These are phyloP conservation scores for Vicia sativa DNA, from an alignment of 306 rosid genomes.

Conservation along the genomic window DNA sequence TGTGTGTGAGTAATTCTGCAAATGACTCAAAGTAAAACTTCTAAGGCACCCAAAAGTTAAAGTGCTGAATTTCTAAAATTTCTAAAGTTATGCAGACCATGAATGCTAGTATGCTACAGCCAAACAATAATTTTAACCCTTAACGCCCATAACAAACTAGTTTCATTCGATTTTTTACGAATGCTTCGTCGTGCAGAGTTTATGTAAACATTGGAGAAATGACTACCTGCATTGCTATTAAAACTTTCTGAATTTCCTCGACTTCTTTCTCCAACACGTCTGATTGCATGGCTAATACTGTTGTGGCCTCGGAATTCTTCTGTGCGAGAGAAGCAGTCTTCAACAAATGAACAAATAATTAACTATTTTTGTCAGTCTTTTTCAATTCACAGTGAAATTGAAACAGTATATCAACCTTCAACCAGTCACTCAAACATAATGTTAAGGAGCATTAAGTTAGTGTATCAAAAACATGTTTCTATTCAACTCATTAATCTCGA, in stretches of 20 bases:
- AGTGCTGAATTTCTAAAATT: too few species aligned
- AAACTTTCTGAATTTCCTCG: conserved; percentile 82
- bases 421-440: conserved; percentile 14
- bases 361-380: conserved; percentile 19
- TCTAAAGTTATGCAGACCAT: too few species aligned
- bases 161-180: conserved; percentile 10
- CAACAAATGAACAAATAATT: conserved; percentile 46
- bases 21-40: conserved; percentile 15
- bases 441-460: conserved; percentile 7
- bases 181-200: conserved; percentile 6
- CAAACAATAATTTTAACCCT: conserved; percentile 15
- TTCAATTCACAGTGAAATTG: neutral
- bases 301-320: conserved; percentile 83
- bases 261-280: conserved; percentile 89
- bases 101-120: neutral
- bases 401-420: conserved; percentile 28
- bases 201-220: conserved; percentile 18
- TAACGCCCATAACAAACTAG: conserved; percentile 18
- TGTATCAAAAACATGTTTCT: neutral
- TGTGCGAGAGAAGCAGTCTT: conserved; percentile 84
- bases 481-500: too few species aligned
- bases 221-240: conserved; percentile 92
- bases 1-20: neutral
- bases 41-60: neutral
- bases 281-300: conserved; percentile 73